Evolutionary conservation across 768 basidiomycete genomes (phyloP).

Genomic region (Chalciporus piperatus): DNA sequence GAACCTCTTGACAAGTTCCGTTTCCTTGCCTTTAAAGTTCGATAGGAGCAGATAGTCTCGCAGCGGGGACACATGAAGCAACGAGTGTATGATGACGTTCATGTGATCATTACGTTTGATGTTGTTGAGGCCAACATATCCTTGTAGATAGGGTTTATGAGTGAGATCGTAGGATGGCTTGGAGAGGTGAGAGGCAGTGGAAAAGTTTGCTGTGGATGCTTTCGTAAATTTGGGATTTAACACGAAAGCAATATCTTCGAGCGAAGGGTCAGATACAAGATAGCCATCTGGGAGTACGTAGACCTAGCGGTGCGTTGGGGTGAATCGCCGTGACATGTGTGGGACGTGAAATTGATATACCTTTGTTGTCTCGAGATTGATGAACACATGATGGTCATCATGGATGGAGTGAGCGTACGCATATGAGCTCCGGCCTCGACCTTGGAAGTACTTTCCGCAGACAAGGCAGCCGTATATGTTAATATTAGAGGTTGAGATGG

Average conservation of each 20-base stretch:
- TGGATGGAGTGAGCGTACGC: slow-evolving; percentile 97
- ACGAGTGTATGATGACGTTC: slow-evolving; percentile 93
- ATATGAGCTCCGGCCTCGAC: slow-evolving; percentile 87
- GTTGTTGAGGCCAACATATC: slow-evolving; percentile 95
- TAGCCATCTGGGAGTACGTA: slow-evolving; percentile 98
- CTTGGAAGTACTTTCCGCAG: slow-evolving; percentile 98
- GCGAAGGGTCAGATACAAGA: slow-evolving; percentile 91
- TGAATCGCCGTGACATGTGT: slow-evolving; percentile 19
- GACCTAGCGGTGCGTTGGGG: slow-evolving; percentile 53
- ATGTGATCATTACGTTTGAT: slow-evolving; percentile 97
- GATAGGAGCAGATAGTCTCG: slow-evolving; percentile 85
- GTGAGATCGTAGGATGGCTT: slow-evolving; percentile 85
- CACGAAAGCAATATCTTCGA: slow-evolving; percentile 92
- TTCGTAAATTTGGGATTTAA: slow-evolving; percentile 84
- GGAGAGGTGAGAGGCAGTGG: slow-evolving; percentile 54
- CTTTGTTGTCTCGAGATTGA: slow-evolving; percentile 92
- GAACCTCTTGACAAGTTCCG: slow-evolving; percentile 88
- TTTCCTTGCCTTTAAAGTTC: slow-evolving; percentile 66
- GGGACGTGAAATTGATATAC: slow-evolving; percentile 40
- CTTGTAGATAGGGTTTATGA: slow-evolving; percentile 81
- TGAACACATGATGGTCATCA: slow-evolving; percentile 98
- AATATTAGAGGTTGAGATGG: slow-evolving; percentile 93
- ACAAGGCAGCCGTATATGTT: slow-evolving; percentile 98
- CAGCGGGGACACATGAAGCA: slow-evolving; percentile 87
- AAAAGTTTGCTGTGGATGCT: slow-evolving; percentile 50